These are phyloP conservation scores for Chrysoporthe puriensis DNA, from an alignment of 2,329 filamentous ascomycete genomes.

Conservation along the genomic window DNA sequence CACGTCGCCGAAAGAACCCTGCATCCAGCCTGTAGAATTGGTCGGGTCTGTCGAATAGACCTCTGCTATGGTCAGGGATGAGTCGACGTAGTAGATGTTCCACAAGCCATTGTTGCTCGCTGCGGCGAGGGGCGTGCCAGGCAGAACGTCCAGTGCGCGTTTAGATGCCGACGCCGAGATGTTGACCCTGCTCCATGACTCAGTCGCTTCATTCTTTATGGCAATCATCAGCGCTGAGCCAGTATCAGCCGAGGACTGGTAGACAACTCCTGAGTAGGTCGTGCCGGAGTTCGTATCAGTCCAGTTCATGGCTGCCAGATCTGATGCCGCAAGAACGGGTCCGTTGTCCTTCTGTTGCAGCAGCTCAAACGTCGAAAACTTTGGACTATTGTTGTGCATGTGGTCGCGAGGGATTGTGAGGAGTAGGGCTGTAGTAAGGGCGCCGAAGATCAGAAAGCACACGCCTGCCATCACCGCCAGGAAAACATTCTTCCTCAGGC, in stretches of 20 bases:
- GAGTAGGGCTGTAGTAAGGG: slow-evolving; percentile 20
- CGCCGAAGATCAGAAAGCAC: slow-evolving; percentile 16
- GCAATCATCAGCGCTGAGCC: slow-evolving; percentile 20
- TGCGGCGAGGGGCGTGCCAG: slow-evolving; percentile 25
- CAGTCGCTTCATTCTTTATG: background rate
- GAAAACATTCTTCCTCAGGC: slow-evolving; percentile 21
- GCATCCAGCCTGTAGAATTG: slow-evolving; percentile 14
- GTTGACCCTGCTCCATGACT: slow-evolving; percentile 19
- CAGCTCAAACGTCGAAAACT: slow-evolving; percentile 1
- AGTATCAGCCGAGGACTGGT: slow-evolving; percentile 17
- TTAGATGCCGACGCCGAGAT: slow-evolving; percentile 14
- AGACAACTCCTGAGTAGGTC: slow-evolving; percentile 23
- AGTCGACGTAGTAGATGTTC: slow-evolving; percentile 27
- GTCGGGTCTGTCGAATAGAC: slow-evolving; percentile 21
- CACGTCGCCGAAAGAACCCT: slow-evolving; percentile 17
- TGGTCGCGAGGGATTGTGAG: slow-evolving; percentile 1
- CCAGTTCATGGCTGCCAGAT: slow-evolving; percentile 25
- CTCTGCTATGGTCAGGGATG: slow-evolving; percentile 23
- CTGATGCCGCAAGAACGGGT: slow-evolving; percentile 17
- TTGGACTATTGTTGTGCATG: background rate
- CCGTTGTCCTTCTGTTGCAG: slow-evolving; percentile 6
- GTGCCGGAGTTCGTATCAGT: slow-evolving; percentile 11
- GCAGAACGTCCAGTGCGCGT: slow-evolving; percentile 22
- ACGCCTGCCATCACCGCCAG: slow-evolving; percentile 16
- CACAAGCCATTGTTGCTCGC: slow-evolving; percentile 27